Conservation (phyloP, 208 protist genomes). For the Naegleria gruberi region DNA sequence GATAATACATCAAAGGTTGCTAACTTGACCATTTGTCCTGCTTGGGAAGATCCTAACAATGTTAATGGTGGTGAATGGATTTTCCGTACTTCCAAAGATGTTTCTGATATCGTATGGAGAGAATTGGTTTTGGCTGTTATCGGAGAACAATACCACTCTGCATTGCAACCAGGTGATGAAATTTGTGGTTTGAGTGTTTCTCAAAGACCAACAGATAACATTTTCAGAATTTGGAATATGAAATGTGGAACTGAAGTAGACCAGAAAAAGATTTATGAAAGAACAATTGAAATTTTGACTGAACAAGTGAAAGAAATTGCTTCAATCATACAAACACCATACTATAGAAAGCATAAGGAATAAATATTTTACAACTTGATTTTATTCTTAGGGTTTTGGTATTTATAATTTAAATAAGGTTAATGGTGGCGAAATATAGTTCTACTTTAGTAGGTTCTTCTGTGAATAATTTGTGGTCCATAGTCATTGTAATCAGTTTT, state of each 20-base stretch:
- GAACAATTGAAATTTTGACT: not conserved
- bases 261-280: not conserved
- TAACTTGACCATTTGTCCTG: not conserved
- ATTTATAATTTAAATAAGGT: not conserved
- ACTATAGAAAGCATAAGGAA: not conserved
- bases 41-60: not conserved
- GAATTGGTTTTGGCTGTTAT: not conserved
- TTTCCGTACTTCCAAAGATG: not conserved
- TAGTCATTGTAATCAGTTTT: slow-evolving; percentile 82
- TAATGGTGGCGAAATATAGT: no score
- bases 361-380: not conserved
- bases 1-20: not conserved
- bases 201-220: not conserved
- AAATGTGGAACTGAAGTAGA: not conserved
- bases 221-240: not conserved
- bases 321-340: not conserved
- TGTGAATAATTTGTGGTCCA: slow-evolving; percentile 93
- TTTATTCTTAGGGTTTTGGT: not conserved
- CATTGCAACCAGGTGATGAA: not conserved
- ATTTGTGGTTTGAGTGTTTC: slow-evolving; percentile 18
- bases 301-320: not conserved
- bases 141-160: slow-evolving; percentile 4
- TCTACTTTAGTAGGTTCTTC: not conserved
- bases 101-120: not conserved
- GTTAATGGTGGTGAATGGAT: slow-evolving; percentile 4